Percentiles rank a stretch among this genome's conserved stretches.
Conservation (phyloP, 305 asterid species). For the Fraxinus albicans region DNA sequence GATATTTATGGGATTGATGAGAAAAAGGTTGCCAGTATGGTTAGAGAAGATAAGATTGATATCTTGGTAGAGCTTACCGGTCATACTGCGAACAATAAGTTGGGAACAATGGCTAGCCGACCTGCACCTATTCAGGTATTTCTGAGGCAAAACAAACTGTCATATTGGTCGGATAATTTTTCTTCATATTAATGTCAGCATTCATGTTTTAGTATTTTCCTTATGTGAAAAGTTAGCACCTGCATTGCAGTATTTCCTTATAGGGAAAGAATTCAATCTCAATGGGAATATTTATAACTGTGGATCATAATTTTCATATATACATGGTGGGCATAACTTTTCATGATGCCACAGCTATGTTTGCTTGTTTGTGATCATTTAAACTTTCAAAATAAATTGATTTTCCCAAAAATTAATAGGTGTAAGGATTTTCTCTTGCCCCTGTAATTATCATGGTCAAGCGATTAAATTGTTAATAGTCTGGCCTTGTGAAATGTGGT, state of each 20-base stretch:
- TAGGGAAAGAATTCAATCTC: slow-evolving; percentile 14
- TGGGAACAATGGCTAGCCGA: slow-evolving; percentile 99
- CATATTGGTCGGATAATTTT: not conserved
- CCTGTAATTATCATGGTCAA: not conserved
- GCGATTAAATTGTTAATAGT: not conserved
- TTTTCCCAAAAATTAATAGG: not conserved
- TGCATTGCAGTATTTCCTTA: not conserved
- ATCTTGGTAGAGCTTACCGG: slow-evolving; percentile 99
- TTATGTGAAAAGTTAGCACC: not conserved
- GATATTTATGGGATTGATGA: slow-evolving; percentile 94
- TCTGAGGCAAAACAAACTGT: slow-evolving; percentile 5
- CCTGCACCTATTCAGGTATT: slow-evolving; percentile 99
- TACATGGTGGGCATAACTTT: not conserved
- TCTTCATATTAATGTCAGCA: not conserved
- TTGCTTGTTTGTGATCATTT: not conserved
- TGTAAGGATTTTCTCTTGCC: not conserved
- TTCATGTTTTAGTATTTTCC: not conserved
- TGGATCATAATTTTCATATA: not conserved
- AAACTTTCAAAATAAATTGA: not conserved
- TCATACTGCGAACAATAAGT: slow-evolving; percentile 97
- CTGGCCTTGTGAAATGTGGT: not conserved
- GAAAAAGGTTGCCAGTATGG: slow-evolving; percentile 89
- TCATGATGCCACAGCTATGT: not conserved
- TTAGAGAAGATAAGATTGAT: slow-evolving; percentile 91
- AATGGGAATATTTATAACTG: not conserved